Evolutionary conservation across 768 basidiomycete species (phyloP), one percentile per base, ranked within the genome.

Genomic region (Psilocybe sp.): DNA sequence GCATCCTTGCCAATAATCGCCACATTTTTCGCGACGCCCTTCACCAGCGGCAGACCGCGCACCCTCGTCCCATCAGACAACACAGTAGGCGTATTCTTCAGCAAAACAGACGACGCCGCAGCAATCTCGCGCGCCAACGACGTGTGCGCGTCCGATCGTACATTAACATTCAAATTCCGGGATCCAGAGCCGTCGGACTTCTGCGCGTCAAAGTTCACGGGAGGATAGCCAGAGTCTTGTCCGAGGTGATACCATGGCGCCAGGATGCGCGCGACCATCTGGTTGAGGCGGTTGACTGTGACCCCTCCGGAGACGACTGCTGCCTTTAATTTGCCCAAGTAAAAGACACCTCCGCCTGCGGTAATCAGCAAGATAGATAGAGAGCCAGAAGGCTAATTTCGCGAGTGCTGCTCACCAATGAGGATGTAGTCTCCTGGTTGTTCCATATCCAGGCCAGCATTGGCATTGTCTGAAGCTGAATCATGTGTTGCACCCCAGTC

Each of bases 1-100:
- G 72, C 85, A 70, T 75, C 84, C 56, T 82, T 77, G 12, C 85
- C 78, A 42, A 87, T 63, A 13, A 86, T 75, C 2, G 81, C 84
- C 4, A 81, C 74, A 0, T 76, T 75, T 33, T 78, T 79, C 32
- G 81, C 79, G 15, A 73, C 73, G 33, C 77, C 67, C 12, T 69
- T 66, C n/a, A 74, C 59, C 2, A 75, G 56, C 4, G 78, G 79
- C n/a, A 80, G 56, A 0, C 77, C 76, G 10, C 70, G 65, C 14
- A 64, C 58, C 5, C 68, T 70, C 3, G 53, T 61, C 2, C 74
- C 74, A 54, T 60, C 72, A 52, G 57, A 68, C 48, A 62, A 70
- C 20, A 65, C 62, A 12, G 66, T 71, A 53, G 76, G 63, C 34
- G 72, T 68, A 62, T 89, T 89, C 68, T 89, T 89, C 11, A 89